Base-by-base conservation (phyloP, 768 basidiomycete genomes). In the Boletus fagicola region DNA sequence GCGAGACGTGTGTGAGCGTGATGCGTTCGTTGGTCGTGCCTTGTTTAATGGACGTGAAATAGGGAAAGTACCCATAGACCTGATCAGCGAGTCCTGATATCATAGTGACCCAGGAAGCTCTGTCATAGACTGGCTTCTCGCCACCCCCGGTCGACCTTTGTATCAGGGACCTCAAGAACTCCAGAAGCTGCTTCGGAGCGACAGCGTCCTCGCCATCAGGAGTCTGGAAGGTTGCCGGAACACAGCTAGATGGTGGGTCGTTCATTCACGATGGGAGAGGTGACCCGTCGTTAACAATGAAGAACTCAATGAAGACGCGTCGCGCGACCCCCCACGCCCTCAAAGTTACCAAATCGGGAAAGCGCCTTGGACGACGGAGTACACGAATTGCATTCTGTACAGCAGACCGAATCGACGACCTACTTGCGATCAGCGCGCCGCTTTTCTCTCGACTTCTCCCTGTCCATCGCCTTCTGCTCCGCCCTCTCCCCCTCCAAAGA, bases 401-500 rank as follows among this genome's bases (percentile, higher is more conserved):
- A 28, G 4, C 33, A 24, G 2, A 18, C 13, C 24, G 13, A 43
- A 44, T 22, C 43, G 7, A 33, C 22, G 10, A 16, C 49, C 59
- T 77, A 91, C 72, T 87, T 90, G 65, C 85, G 82, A 49, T 92
- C 92, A 39, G 90, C 80, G 61, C 91, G 77, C 67, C 81, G 82
- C 74, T 90, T 93, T 48, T 88, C 88, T 68, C 80, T 87, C 42
- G 76, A 71, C 74, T 93, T 94, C 67, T 87, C 88, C 71, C 90
- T 82, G 67, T 94, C 88, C 87, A 88, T 85, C 43, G 84, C 85
- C 78, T 97, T 98, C 76, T 98, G 86, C 75, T 98, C 97, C 22
- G 94, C 93, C 52, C 96, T 79, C 77, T 99, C 97, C 33, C 85
- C 82, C 62, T 93, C 90, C 31, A 93, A 78, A 0, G 84, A 83